phyloP scores from a whole-genome alignment of 768 basidiomycete genomes.

The Psilocybe tampanensis region DNA sequence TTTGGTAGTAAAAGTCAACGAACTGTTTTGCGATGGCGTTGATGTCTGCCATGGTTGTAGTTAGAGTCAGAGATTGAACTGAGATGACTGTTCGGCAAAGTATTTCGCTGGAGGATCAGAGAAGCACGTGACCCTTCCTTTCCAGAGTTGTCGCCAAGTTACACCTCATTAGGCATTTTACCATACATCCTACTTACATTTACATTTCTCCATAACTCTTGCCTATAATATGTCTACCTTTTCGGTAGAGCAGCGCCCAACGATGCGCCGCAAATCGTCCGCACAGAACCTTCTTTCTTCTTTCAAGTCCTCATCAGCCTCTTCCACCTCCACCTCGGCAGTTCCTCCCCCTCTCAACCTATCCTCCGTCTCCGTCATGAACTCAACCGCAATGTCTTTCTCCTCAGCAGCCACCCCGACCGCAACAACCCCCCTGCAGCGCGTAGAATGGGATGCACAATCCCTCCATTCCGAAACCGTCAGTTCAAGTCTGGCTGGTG shows the following conservation, averaged over 20 bases:
- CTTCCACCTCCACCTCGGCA: constrained; percentile 28
- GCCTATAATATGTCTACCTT: constrained; percentile 41
- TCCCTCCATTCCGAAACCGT: constrained; percentile 56
- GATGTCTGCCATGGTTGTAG: constrained; percentile 68
- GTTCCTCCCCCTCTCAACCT: constrained; percentile 35
- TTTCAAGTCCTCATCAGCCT: constrained; percentile 52
- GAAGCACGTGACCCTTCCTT: constrained; percentile 7
- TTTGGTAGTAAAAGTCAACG: constrained; percentile 78
- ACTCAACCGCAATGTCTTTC: constrained; percentile 40
- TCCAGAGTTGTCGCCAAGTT: constrained; percentile 7
- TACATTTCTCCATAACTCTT: too few species aligned
- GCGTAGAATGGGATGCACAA: constrained; percentile 75
- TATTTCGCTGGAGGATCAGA: too few species aligned
- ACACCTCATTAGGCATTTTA: neutral
- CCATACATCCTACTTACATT: constrained; percentile 11
- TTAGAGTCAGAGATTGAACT: constrained; percentile 12
- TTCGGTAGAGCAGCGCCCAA: constrained; percentile 46
- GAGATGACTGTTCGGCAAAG: neutral
- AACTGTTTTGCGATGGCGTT: constrained; percentile 78
- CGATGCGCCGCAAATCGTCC: constrained; percentile 84
- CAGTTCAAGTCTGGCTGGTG: constrained; percentile 33
- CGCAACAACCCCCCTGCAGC: constrained; percentile 38
- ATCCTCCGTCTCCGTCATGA: constrained; percentile 34
- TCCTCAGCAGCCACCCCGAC: constrained; percentile 44
- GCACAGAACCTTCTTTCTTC: constrained; percentile 81